These are phyloP conservation scores for Wallemia ichthyophaga DNA, from an alignment of 1,284 basidiomycete genomes.

Conservation along the genomic window DNA sequence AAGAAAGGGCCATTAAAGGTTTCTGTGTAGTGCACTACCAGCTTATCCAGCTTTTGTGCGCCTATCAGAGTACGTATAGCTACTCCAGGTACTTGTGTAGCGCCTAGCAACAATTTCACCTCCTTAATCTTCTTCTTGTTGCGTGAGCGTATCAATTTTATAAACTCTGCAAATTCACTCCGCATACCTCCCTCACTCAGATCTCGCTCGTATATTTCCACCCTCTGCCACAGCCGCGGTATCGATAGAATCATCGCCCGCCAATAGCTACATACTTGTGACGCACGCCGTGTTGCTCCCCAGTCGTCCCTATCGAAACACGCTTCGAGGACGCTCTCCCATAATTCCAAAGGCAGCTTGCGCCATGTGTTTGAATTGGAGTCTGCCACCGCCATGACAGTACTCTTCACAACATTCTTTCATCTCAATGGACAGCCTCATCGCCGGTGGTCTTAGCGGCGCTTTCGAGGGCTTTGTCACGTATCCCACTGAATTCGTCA, in stretches of 20 bases:
- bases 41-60: not conserved
- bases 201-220: not conserved
- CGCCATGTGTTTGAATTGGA: not conserved
- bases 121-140: too few relatives aligned
- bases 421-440: conserved; percentile 15
- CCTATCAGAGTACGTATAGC: not conserved
- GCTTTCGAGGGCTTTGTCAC: conserved; percentile 45
- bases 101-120: not conserved
- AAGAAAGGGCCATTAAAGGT: not conserved
- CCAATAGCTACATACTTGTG: conserved; percentile 2
- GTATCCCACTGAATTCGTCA: conserved; percentile 82
- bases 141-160: not conserved
- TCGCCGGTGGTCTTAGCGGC: conserved; percentile 79
- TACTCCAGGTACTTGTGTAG: not conserved
- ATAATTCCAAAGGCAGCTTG: not conserved
- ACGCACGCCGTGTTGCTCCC: not conserved
- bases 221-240: not conserved
- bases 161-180: not conserved
- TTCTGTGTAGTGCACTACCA: not conserved
- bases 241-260: not conserved
- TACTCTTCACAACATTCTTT: not conserved
- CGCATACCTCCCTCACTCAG: not conserved
- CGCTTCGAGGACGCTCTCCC: not conserved
- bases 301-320: conserved; percentile 2
- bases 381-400: not conserved